Conservation (phyloP, 441 rosid genomes). For the Omphalea diandra region DNA sequence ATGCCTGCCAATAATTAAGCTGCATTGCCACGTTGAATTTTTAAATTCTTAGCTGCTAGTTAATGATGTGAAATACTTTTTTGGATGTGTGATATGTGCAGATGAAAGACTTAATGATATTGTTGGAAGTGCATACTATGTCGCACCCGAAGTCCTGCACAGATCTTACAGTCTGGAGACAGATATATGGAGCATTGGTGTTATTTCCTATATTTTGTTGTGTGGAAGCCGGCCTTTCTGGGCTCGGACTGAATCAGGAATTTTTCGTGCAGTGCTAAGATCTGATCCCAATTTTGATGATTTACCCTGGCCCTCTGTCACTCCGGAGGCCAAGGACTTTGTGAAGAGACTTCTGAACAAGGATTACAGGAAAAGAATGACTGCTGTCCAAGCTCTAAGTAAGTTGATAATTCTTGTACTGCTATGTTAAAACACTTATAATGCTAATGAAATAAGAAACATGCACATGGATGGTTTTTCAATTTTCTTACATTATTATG, state of each 20-base stretch:
- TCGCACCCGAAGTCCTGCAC: conserved; percentile 97
- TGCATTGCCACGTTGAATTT: neutral
- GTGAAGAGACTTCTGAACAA: conserved; percentile 90
- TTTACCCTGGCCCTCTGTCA: conserved; percentile 85
- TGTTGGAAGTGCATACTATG: conserved; percentile 95
- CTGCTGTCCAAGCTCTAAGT: conserved; percentile 93
- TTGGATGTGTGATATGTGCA: conserved; percentile 32
- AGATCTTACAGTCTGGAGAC: conserved; percentile 86
- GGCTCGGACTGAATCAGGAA: conserved; percentile 98
- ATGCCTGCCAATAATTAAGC: neutral
- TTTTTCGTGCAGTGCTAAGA: conserved; percentile 89
- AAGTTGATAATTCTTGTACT: conserved; percentile 36
- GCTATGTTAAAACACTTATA: neutral
- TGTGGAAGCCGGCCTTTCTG: conserved; percentile 98
- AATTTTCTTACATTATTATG: neutral
- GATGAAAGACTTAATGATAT: conserved; percentile 92
- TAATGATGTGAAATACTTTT: conserved; percentile 1
- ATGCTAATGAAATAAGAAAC: neutral
- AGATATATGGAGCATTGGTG: conserved; percentile 97
- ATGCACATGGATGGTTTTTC: neutral
- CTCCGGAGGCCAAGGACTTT: conserved; percentile 85
- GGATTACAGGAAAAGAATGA: conserved; percentile 91
- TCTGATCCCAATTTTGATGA: conserved; percentile 85
- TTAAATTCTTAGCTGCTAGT: neutral
- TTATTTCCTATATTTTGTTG: conserved; percentile 81